Conservation (phyloP, 768 basidiomycete genomes). For the Pisolithus albus region DNA sequence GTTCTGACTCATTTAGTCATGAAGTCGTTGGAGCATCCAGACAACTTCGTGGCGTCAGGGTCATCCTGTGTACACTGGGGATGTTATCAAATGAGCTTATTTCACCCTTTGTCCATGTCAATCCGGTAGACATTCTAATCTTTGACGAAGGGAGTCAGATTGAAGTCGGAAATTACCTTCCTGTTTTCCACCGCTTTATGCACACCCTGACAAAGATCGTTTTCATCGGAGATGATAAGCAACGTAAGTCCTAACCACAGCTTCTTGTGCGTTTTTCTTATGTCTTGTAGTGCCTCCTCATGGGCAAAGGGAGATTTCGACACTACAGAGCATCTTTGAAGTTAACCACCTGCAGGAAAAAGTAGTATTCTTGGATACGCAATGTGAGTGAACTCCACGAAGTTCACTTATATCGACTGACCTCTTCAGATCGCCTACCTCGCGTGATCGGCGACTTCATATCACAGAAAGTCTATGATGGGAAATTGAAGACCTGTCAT, state of each 20-base stretch:
- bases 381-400: constrained; percentile 45
- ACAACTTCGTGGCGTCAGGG: constrained; percentile 22
- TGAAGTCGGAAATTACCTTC: constrained; percentile 28
- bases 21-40: no score
- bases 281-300: constrained; percentile 58
- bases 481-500: constrained; percentile 53
- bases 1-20: no score
- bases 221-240: constrained; percentile 33
- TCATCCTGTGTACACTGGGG: constrained; percentile 43
- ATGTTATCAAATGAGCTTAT: constrained; percentile 33
- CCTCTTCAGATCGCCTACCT: constrained; percentile 68
- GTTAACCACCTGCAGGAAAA: constrained; percentile 45
- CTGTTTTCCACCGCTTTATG: constrained; percentile 15
- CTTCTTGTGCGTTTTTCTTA: not conserved
- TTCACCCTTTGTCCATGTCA: constrained; percentile 11
- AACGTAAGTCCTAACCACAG: constrained; percentile 18
- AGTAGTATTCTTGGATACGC: constrained; percentile 55
- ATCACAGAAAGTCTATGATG: constrained; percentile 55
- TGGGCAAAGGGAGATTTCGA: constrained; percentile 61
- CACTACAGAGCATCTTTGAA: constrained; percentile 74
- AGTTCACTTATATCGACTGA: not conserved
- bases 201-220: constrained; percentile 20
- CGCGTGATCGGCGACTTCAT: constrained; percentile 66
- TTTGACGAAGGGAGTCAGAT: constrained; percentile 39
- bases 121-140: constrained; percentile 32